Conservation (phyloP, 108 stramenopile species). For the Nitzschia sp. region DNA sequence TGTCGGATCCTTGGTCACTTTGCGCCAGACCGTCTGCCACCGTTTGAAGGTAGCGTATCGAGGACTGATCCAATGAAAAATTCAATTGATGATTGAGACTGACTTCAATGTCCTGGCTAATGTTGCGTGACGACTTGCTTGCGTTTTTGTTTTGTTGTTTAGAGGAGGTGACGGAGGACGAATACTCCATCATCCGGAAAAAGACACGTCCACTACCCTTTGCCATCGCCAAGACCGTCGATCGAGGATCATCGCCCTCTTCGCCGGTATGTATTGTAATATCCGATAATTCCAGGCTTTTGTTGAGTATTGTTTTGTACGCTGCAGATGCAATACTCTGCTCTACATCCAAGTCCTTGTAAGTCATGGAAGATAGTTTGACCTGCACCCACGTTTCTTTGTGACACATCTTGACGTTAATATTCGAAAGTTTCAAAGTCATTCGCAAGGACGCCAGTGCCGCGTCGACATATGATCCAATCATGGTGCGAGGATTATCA, state of each 20-base stretch:
- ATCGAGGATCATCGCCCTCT: background rate
- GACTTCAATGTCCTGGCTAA: constrained; percentile 46
- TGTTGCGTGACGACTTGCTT: background rate
- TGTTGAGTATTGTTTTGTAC: constrained; percentile 19
- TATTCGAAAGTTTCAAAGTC: constrained; percentile 37
- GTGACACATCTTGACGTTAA: constrained; percentile 27
- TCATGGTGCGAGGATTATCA: constrained; percentile 16
- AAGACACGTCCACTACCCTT: constrained; percentile 42
- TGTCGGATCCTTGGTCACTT: background rate
- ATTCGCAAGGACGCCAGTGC: constrained; percentile 50
- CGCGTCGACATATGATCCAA: constrained; percentile 59
- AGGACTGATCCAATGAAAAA: constrained; percentile 29
- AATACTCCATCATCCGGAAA: constrained; percentile 38
- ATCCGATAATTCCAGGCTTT: constrained; percentile 35
- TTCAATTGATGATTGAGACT: constrained; percentile 43
- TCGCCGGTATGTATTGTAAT: constrained; percentile 35
- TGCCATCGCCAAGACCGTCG: constrained; percentile 16
- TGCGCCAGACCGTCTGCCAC: constrained; percentile 14
- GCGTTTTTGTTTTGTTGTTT: background rate
- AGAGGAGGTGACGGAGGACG: background rate
- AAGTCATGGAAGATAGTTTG: constrained; percentile 43
- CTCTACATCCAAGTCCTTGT: constrained; percentile 49
- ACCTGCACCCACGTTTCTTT: constrained; percentile 38
- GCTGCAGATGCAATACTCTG: background rate
- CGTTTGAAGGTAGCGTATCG: constrained; percentile 19